These are phyloP conservation scores for Trichosanthes cucumerina DNA, from an alignment of 306 rosid genomes.

Conservation along the genomic window DNA sequence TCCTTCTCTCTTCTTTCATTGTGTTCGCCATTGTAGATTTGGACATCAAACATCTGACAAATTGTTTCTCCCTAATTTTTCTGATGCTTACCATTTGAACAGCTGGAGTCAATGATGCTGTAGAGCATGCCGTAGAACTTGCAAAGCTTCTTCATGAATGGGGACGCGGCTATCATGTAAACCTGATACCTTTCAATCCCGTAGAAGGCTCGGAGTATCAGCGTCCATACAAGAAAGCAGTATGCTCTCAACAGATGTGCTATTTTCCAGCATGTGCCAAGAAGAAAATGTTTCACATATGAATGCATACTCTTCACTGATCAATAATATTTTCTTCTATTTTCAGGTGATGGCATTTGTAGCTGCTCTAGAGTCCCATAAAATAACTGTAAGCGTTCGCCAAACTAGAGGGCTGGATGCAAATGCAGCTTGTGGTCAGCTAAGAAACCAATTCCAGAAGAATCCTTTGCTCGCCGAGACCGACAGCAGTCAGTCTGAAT, in stretches of 20 bases:
- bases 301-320: neutral
- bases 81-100: constrained; percentile 17
- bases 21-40: neutral
- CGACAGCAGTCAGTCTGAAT: constrained; percentile 30
- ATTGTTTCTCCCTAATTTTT: neutral
- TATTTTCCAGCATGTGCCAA: neutral
- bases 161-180: constrained; percentile 68
- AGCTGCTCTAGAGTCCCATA: constrained; percentile 57
- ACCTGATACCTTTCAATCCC: constrained; percentile 94
- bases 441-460: constrained; percentile 78
- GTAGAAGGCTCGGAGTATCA: constrained; percentile 78
- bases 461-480: constrained; percentile 49
- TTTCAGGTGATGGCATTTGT: constrained; percentile 66
- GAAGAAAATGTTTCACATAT: neutral
- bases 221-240: constrained; percentile 81
- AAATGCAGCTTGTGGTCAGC: constrained; percentile 98
- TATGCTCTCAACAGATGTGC: constrained; percentile 18
- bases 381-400: constrained; percentile 64
- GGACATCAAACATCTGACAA: neutral
- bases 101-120: constrained; percentile 92
- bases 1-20: neutral
- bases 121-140: constrained; percentile 74
- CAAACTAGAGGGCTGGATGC: constrained; percentile 96
- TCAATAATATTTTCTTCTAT: constrained; percentile 4
- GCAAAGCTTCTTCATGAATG: constrained; percentile 63